phyloP scores from a whole-genome alignment of 192 early-diverging fungal species.

The Chytriomyces sp. region DNA sequence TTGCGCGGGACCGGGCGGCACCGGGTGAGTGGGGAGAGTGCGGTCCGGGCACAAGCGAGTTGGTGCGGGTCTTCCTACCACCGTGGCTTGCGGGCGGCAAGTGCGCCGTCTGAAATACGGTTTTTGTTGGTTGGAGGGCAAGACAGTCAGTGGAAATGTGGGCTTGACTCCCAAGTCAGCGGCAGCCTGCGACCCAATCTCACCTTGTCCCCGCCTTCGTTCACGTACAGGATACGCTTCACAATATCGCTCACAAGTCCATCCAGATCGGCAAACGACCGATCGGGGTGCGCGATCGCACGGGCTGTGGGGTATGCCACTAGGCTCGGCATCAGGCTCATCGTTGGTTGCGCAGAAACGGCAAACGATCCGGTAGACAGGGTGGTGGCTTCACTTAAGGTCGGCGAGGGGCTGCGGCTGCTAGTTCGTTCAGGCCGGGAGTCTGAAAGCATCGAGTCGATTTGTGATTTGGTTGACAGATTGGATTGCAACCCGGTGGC shows the following conservation, averaged over 20 bases:
- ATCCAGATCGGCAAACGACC: constrained; percentile 15
- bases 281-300: constrained; percentile 16
- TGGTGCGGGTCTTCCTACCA: not conserved
- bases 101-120: not conserved
- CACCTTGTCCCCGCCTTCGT: not conserved
- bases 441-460: too few relatives aligned
- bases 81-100: not conserved
- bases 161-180: not conserved
- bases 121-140: not conserved
- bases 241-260: constrained; percentile 20
- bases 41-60: too few relatives aligned
- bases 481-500: too few relatives aligned
- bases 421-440: too few relatives aligned
- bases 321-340: not conserved
- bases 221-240: constrained; percentile 17
- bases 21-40: not conserved
- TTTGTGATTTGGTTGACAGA: too few relatives aligned
- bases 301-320: not conserved
- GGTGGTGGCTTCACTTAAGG: not conserved
- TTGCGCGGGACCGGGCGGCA: not conserved
- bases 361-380: not conserved
- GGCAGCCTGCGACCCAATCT: too few relatives aligned
- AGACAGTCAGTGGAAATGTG: not conserved
- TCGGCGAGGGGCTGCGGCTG: not conserved
- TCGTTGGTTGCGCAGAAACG: too few relatives aligned